Conservation (phyloP, 495 filamentous ascomycete genomes). For the Friedmanniomyces simplex region DNA sequence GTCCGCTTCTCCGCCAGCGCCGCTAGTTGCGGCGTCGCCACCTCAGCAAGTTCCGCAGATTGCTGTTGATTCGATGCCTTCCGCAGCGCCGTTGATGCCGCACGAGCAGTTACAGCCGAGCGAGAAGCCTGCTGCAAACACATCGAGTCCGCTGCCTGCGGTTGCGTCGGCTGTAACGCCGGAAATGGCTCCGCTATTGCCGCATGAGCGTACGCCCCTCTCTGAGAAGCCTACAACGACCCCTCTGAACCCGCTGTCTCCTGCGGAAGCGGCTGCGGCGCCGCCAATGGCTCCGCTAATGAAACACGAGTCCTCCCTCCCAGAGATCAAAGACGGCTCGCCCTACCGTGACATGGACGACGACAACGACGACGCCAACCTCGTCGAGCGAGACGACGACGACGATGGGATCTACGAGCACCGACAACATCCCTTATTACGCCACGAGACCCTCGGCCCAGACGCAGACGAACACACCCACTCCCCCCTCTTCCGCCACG, state of each 20-base stretch:
- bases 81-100: neutral
- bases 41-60: neutral
- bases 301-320: slow-evolving; percentile 13
- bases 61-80: neutral
- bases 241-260: neutral
- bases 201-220: neutral
- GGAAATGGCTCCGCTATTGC: neutral
- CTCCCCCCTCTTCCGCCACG: slow-evolving; percentile 17
- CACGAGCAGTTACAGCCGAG: neutral
- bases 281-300: neutral
- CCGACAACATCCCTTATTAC: slow-evolving; percentile 6
- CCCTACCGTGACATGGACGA: neutral
- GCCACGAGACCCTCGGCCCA: slow-evolving; percentile 13
- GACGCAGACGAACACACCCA: slow-evolving; percentile 2
- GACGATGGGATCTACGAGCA: neutral
- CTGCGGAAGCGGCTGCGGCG: neutral
- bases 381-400: neutral
- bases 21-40: neutral
- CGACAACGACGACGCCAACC: slow-evolving; percentile 1
- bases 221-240: neutral
- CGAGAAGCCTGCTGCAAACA: neutral
- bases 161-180: neutral
- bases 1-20: neutral
- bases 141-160: neutral
- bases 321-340: neutral